Evolutionary conservation across 1,284 basidiomycete species (phyloP), one percentile per base, ranked within the genome.

Genomic region (Sanghuangporus baumii): DNA sequence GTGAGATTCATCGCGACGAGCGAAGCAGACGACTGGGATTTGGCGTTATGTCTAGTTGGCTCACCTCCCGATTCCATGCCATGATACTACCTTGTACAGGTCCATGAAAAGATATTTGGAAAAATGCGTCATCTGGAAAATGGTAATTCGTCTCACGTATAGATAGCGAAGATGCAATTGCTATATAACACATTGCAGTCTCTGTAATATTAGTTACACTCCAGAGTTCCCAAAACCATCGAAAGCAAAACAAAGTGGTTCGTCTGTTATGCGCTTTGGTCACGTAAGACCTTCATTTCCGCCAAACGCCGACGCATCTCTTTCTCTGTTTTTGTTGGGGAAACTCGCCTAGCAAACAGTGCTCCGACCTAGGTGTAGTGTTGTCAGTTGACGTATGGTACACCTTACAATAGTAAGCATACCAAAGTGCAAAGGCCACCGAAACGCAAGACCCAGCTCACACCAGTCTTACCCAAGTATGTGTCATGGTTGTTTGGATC

Each of bases 401-500:
- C 2, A 46, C 20, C 43, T 7, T n/a, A 11, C 18, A 26, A 51
- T 26, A 14, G 20, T 18, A 51, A 34, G 79, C 81, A 68, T 67
- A 85, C 80, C 65, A 96, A 75, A 0, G 94, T 88, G 72, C 88
- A 93, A 7, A 93, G 70, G 38, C 95, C 95, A 55, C 95, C 95
- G 70, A 97, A 97, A 12, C 94, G 85, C 57, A 98, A 76, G 4
- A 97, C 93, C 94, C 95, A 98, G 0, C 89, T 91, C 20, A 96
- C 92, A 51, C 94, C 94, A 62, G 86, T 88, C 78, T 93, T 94
- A 47, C 87, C 91, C 65, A 83, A 80, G 72, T 89, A 91, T 2
- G 87, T 82, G 60, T 80, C 77, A 60, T 83, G 80, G 55, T 79
- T 76, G 20, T 74, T 73, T 8, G 76, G 75, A 59, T 79, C 72